Conservation (phyloP, 306 rosid species). For the Casuarina equisetifolia region DNA sequence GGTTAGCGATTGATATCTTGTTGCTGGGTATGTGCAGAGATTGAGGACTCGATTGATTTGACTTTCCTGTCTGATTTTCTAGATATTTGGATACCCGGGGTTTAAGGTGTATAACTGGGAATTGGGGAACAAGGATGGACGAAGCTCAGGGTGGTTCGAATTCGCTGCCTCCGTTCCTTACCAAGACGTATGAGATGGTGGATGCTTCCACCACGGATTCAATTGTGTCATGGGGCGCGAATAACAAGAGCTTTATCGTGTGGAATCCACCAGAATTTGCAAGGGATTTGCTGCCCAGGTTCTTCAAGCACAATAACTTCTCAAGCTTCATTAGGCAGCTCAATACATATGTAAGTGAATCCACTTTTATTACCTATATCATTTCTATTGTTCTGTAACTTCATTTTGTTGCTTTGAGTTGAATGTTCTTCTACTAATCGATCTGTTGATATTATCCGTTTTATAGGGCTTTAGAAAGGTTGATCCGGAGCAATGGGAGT, state of each 20-base stretch:
- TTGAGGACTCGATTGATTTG: conserved; percentile 15
- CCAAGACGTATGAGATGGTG: conserved; percentile 86
- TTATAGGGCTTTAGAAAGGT: conserved; percentile 78
- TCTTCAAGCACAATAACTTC: conserved; percentile 87
- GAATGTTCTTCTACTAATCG: background rate
- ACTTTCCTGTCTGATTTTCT: background rate
- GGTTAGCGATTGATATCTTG: background rate
- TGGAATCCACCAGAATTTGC: conserved; percentile 73
- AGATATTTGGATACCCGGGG: background rate
- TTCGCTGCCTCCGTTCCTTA: conserved; percentile 76
- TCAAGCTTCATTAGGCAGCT: conserved; percentile 93
- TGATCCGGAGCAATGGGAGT: conserved; percentile 90
- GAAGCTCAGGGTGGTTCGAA: conserved; percentile 59
- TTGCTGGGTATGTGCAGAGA: background rate
- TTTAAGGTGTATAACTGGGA: conserved; percentile 28
- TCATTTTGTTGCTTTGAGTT: conserved; percentile 16
- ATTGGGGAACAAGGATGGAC: conserved; percentile 56
- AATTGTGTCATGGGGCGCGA: conserved; percentile 71
- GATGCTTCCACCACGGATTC: conserved; percentile 64
- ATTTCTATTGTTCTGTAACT: conserved; percentile 1
- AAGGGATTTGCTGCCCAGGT: conserved; percentile 61
- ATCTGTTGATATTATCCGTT: conserved; percentile 16
- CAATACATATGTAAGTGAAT: conserved; percentile 78
- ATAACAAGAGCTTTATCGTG: conserved; percentile 67
- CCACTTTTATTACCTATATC: conserved; percentile 16